phyloP scores from a whole-genome alignment of 352 stramenopile genomes.

The Globisporangium paddicum region DNA sequence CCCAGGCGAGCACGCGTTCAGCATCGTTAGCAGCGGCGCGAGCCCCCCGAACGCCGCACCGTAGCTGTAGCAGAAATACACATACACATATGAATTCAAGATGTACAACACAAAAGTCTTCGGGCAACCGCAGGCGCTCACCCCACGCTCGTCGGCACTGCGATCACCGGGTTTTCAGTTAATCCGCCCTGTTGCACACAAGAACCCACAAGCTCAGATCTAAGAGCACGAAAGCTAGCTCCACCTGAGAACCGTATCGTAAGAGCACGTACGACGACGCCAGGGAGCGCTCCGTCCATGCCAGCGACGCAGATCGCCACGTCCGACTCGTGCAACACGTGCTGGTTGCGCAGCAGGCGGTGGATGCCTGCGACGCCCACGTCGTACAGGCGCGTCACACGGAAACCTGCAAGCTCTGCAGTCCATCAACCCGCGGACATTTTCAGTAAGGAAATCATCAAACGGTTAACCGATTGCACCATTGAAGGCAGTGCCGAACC shows the following conservation, averaged over 20 bases:
- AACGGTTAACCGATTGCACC: background rate
- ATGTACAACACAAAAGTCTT: background rate
- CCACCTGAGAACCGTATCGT: background rate
- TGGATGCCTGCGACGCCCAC: conserved; percentile 94
- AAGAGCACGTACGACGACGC: conserved; percentile 89
- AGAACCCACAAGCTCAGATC: background rate
- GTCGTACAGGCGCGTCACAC: conserved; percentile 87
- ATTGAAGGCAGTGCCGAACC: conserved; percentile 20
- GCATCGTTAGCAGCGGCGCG: conserved; percentile 95
- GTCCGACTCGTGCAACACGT: conserved; percentile 81
- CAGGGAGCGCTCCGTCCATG: conserved; percentile 97
- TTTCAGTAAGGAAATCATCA: background rate
- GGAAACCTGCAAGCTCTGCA: conserved; percentile 85
- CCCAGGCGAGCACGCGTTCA: conserved; percentile 97
- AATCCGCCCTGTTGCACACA: conserved; percentile 55
- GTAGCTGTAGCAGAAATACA: conserved; percentile 35
- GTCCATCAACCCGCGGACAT: too few relatives aligned
- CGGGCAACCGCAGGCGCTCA: conserved; percentile 32
- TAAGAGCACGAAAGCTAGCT: background rate
- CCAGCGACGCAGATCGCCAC: conserved; percentile 95
- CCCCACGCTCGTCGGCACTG: conserved; percentile 92
- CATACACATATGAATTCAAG: background rate
- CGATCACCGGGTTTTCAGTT: conserved; percentile 79
- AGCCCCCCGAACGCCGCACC: conserved; percentile 87
- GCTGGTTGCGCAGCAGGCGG: conserved; percentile 85